Evolutionary conservation across 768 basidiomycete genomes (phyloP), one percentile per base, ranked within the genome.

Genomic region (Ramaria sp.): DNA sequence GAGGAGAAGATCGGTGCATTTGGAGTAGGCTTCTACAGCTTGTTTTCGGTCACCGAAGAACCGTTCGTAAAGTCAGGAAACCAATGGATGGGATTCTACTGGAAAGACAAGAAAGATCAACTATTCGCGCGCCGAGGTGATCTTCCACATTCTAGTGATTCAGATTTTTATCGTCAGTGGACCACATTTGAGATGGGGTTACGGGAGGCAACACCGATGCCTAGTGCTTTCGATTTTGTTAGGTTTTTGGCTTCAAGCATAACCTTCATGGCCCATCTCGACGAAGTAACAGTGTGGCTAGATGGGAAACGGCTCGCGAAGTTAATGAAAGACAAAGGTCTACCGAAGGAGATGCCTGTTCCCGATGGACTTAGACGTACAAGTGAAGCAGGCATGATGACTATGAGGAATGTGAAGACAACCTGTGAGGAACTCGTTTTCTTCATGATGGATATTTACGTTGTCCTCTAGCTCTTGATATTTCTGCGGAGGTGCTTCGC

Each of bases 1-100:
- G 89, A 94, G 66, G 82, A 86, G 67, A 93, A 92, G 72, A 92
- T 98, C 45, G 94, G 95, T 13, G 91, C 92, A n/a, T 91, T 91
- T 60, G 89, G 88, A 55, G 87, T 88, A n/a, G 85, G 83, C 5
- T 86, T 88, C 66, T 88, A 89, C 62, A 85, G 84, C 59, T 64
- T 89, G 25, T 89, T 90, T 63, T 89, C 87, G 0, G 79, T 87
- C 3, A 89, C 88, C 2, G 88, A 90, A 57, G 82, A 85, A 59
- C 88, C 88, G 0, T 84, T 86, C 62, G 87, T 90, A 1, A 84
- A 77, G 3, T 90, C 87, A 16, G 87, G 87, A 71, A 91, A 81
- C 30, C 79, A 87, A 63, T 92, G 90, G 81, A 95, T 95, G 92
- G 85, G 83, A 0, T 97, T 96, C 65, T 88, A 94, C 65, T 97